Conservation (phyloP, 257 asterid genomes). For the Solanum acaule region DNA sequence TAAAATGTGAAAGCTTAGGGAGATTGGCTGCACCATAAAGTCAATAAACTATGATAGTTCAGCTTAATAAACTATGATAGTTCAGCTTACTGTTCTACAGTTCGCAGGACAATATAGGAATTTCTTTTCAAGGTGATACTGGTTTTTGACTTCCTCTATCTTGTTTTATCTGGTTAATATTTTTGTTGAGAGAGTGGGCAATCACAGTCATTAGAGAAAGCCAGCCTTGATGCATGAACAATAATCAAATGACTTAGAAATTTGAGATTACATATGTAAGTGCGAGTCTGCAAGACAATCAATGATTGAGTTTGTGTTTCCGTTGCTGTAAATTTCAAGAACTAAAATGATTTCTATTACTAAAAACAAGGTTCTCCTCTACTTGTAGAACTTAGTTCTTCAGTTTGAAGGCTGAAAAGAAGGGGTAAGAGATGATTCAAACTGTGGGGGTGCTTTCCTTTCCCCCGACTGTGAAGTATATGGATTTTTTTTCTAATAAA, state of each 20-base stretch:
- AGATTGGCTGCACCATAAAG: not conserved
- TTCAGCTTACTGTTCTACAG: not conserved
- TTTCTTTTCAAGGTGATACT: not conserved
- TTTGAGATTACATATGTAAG: not conserved
- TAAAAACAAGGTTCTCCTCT: not conserved
- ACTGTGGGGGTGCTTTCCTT: not conserved
- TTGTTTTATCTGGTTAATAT: not conserved
- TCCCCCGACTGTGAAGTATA: not conserved
- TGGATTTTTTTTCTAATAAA: not conserved
- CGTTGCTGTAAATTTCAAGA: not conserved
- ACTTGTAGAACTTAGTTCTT: not conserved
- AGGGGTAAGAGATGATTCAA: not conserved
- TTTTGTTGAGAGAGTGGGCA: not conserved
- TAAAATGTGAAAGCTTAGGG: not conserved
- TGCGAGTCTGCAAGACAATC: not conserved
- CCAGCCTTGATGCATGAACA: not conserved
- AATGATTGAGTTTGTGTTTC: not conserved
- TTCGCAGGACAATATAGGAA: not conserved
- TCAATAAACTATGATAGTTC: not conserved
- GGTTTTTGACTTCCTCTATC: not conserved
- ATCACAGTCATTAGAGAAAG: not conserved
- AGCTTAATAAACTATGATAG: not conserved
- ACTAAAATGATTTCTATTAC: not conserved
- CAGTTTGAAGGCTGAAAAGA: not conserved
- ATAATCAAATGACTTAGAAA: not conserved